Base-by-base conservation (phyloP, 257 asterid genomes). In the Primulina eburnea region DNA sequence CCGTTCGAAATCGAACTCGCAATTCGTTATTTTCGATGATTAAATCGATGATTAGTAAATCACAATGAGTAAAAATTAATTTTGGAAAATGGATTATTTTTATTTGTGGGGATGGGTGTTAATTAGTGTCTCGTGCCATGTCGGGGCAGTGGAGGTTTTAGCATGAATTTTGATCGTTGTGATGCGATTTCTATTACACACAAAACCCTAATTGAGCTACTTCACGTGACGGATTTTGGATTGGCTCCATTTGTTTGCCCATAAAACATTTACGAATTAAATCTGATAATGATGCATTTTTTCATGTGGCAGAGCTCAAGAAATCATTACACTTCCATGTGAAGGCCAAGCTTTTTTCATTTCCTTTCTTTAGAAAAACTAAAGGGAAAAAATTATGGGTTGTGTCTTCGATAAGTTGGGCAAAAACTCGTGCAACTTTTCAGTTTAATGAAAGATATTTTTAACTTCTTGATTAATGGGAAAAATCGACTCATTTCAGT, bases 231-330 rank as follows among this genome's bases (percentile, higher is more conserved):
- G 5, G 47, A 61, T 66, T 4, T 38, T 10, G 34, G 65, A 60
- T 74, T 67, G 74, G 28, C 61, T 74, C 69, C 14, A 50, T 70
- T 65, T 78, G 74, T 74, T 70, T 70, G 68, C n/a, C 76, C 76
- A 43, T 43, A 14, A 53, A 61, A 72, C 34, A 62, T 33, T 47
- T 30, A 37, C 16, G 28, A 62, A 20, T 14, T 76, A 55, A 65
- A 2, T 60, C 20, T 8, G 6, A 14, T 38, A 35, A 6, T 16
- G 60, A 63, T 14, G 53, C 67, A 40, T 40, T 0, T 32, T 75
- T 32, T 18, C 37, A 62, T 71, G 33, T 60, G 68, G 5, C 20
- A 4, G 10, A 1, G 30, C 32, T 53, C 70, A 8, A 14, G 24
- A 76, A 38, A 75, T 64, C 28, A 70, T 60, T 70, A 57, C 58